Conservation (phyloP, 805 yeast genomes). For the Yamadazyma paraphyllophila region DNA sequence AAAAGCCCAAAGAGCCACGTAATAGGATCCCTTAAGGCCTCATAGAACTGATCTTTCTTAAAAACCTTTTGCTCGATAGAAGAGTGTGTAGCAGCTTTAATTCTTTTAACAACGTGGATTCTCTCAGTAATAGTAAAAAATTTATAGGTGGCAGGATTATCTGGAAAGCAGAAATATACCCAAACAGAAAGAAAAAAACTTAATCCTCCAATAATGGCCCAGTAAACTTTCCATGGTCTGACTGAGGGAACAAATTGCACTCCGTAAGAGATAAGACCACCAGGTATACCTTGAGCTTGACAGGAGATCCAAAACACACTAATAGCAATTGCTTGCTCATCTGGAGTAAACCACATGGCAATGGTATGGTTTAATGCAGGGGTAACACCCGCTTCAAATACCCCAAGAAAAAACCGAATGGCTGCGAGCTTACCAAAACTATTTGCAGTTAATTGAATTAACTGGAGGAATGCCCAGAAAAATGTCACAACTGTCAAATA, state of each 20-base stretch:
- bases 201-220: constrained; percentile 58
- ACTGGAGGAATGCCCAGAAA: constrained; percentile 32
- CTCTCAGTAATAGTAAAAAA: constrained; percentile 34
- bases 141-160: constrained; percentile 33
- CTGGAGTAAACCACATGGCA: constrained; percentile 21
- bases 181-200: constrained; percentile 51
- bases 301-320: constrained; percentile 31
- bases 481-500: constrained; percentile 25
- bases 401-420: constrained; percentile 20
- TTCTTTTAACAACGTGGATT: constrained; percentile 41
- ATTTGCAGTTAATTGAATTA: constrained; percentile 44
- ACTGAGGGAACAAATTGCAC: constrained; percentile 38
- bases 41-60: constrained; percentile 46
- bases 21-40: constrained; percentile 43
- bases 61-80: constrained; percentile 37
- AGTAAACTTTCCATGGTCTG: constrained; percentile 56
- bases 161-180: constrained; percentile 45
- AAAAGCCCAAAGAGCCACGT: constrained; percentile 16
- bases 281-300: constrained; percentile 36
- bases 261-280: constrained; percentile 53
- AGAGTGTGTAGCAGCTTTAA: constrained; percentile 30
- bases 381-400: constrained; percentile 37
- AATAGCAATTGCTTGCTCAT: constrained; percentile 21
- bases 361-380: constrained; percentile 39
- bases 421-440: constrained; percentile 21